Evolutionary conservation across 257 asterid species (phyloP).

Genomic region (Misopates orontium): DNA sequence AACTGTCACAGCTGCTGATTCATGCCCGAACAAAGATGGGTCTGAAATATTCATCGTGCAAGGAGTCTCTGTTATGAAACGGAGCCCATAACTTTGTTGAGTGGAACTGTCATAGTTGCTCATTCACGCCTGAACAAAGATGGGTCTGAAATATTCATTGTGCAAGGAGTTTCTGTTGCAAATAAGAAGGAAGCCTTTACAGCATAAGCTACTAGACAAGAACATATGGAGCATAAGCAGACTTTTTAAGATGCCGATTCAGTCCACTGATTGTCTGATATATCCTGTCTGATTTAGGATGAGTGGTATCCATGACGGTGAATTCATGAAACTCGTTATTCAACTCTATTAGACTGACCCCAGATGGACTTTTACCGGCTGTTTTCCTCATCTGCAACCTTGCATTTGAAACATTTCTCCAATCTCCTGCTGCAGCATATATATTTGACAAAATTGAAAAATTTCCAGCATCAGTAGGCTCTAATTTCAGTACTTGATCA

Average conservation of each 20-base stretch:
- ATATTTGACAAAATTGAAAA: constrained; percentile 53
- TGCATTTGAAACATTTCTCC: constrained; percentile 61
- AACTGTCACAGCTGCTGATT: constrained; percentile 17
- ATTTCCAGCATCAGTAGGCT: constrained; percentile 47
- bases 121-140: constrained; percentile 17
- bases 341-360: constrained; percentile 57
- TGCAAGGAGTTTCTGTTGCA: constrained; percentile 1
- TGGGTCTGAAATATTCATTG: not conserved
- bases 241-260: constrained; percentile 54
- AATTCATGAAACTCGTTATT: constrained; percentile 60
- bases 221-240: constrained; percentile 30
- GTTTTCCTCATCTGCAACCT: constrained; percentile 53
- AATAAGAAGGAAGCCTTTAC: constrained; percentile 1
- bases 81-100: not conserved
- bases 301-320: constrained; percentile 62
- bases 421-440: constrained; percentile 62
- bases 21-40: too few species aligned
- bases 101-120: constrained; percentile 7
- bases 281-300: constrained; percentile 57
- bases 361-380: constrained; percentile 43
- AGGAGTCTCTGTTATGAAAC: too few species aligned
- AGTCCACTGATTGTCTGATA: constrained; percentile 52
- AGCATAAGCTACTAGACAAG: constrained; percentile 18
- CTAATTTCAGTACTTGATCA: constrained; percentile 44
- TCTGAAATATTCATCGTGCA: too few species aligned